Evolutionary conservation across 768 basidiomycete species (phyloP), one percentile per base, ranked within the genome.

Genomic region (Rhizopogon vesiculosus): DNA sequence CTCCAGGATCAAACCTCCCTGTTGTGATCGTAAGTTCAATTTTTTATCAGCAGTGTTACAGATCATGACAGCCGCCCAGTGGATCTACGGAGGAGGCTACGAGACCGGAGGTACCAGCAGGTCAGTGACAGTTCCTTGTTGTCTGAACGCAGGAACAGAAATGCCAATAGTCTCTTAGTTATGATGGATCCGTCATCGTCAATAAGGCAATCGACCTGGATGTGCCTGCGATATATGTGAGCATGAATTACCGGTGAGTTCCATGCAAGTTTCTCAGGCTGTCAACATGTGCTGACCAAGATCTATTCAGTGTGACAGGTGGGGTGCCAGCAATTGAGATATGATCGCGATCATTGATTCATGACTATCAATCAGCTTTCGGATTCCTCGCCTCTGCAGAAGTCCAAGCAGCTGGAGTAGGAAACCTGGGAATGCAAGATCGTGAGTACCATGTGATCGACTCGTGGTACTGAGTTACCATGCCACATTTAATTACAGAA

Each of bases 21-120:
- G 80, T 85, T 7, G 68, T 81, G 18, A 79, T 76, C 31, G 82
- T 83, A 65, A 44, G 80, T 72, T 13, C 7, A 15, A 39, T 4
- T 28, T n/a, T 35, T 51, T 22, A 15, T 15, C 31, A 22, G 22
- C 6, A 15, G 9, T 2, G 6, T 19, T 31, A 25, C 15, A 45
- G n/a, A 42, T 8, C 15, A 40, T 40, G 4, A 22, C 31, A 33
- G 8, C 0, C 39, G 16, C 40, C 39, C 29, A 74, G 72, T 76
- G 67, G 64, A 62, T 74, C 31, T 68, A 61, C 50, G 69, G 70
- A 45, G 69, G 74, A 40, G 76, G 62, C n/a, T 77, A 74, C 51
- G 64, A 70, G 49, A 5, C 59, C 4, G 74, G 74, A 5, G 62
- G 62, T 42, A 57, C 67, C 3, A 6, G 15, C 5, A 5, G 1